Evolutionary conservation across 257 asterid genomes (phyloP), one percentile per base, ranked within the genome.

Genomic region (Solanum arcanum): DNA sequence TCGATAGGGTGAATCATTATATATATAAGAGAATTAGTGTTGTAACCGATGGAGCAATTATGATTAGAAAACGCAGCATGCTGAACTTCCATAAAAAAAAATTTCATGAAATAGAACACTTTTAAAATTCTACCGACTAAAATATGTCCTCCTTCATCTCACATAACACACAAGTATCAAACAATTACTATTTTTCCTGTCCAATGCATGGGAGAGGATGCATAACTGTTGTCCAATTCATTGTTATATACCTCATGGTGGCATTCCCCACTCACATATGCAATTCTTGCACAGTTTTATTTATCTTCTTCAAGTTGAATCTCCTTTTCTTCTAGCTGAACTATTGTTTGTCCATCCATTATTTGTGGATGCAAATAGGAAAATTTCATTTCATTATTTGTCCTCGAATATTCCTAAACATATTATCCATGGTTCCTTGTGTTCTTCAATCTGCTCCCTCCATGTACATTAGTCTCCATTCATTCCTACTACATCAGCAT

Each of bases 1-100:
- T 98, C 95, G 83, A 83, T 81, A 81, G 11, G 66, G 59, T 16
- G 85, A 81, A 49, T 7, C 85, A 80, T 47, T 29, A 49, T 31
- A 80, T 60, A 81, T 10, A 81, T 81, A 81, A 49, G 46, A 49
- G 46, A 49, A 31, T 11, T 18, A 29, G 20, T 7, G 29, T 49
- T 9, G 21, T 10, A 81, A 49, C 69, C 12, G 49, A 18, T 2
- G 12, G 29, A 29, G 49, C 39, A 56, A 56, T 18, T 56, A 56
- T 18, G 25, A 56, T 56, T 1, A 78, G 84, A 78, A n/a, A 78
- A 46, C 6, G 16, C 66, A 27, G 23, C 25, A 27, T 15, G 62
- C 84, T 15, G 62, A 77, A 78, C 27, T 46, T 77, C 83, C 59
- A 13, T 77, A 13, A n/a, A 77, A 27, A 27, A 27, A 27, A 27